Percentiles rank a stretch among this genome's conserved stretches.
These are phyloP conservation scores for Zymoseptoria ardabiliae DNA, from an alignment of 2,329 filamentous ascomycete species.

Conservation along the genomic window DNA sequence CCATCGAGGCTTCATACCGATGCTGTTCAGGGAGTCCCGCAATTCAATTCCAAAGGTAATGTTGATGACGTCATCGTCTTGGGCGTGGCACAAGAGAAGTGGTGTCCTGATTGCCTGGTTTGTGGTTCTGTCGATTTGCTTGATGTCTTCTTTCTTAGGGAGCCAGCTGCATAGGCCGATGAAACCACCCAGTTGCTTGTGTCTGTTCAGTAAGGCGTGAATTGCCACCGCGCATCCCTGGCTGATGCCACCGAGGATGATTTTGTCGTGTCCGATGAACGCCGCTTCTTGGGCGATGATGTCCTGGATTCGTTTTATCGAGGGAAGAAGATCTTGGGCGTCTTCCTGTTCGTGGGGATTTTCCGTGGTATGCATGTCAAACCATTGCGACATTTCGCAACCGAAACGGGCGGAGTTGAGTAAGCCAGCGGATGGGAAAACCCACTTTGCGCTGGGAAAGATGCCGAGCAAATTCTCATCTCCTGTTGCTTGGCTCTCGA, in stretches of 20 bases:
- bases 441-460: constrained; percentile 32
- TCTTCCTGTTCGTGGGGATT: constrained; percentile 22
- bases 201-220: constrained; percentile 11
- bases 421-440: constrained; percentile 29
- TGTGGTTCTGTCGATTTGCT: not conserved
- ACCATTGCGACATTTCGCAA: constrained; percentile 32
- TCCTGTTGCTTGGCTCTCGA: constrained; percentile 29
- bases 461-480: constrained; percentile 25
- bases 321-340: constrained; percentile 7
- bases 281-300: constrained; percentile 11
- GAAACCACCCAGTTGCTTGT: constrained; percentile 13
- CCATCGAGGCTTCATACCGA: constrained; percentile 15
- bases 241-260: constrained; percentile 19
- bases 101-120: constrained; percentile 11
- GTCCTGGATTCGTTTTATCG: constrained; percentile 7
- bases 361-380: constrained; percentile 30
- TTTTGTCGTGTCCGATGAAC: constrained; percentile 12
- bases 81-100: constrained; percentile 13
- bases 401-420: constrained; percentile 17
- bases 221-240: constrained; percentile 19
- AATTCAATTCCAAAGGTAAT: constrained; percentile 15
- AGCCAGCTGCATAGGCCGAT: constrained; percentile 19
- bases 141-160: constrained; percentile 5
- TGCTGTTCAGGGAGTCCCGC: constrained; percentile 3
- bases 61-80: constrained; percentile 15